These are phyloP conservation scores for Ochetophila trinervis DNA, from an alignment of 306 rosid genomes.

Conservation along the genomic window DNA sequence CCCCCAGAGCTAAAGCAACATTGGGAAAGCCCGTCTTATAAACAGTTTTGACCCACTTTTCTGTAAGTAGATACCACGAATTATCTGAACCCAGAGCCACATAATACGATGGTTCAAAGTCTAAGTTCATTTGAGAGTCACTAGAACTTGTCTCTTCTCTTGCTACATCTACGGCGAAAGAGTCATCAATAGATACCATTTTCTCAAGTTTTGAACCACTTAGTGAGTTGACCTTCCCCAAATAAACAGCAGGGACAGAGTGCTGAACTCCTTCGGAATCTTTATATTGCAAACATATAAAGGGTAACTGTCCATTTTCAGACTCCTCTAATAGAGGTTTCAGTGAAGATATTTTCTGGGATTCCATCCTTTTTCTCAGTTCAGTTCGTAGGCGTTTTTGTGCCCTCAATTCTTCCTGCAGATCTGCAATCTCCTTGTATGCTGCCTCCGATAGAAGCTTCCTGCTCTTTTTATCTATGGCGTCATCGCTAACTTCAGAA, in stretches of 20 bases:
- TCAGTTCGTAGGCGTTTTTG: constrained; percentile 67
- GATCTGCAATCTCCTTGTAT: constrained; percentile 74
- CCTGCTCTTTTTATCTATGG: constrained; percentile 76
- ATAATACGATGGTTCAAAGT: constrained; percentile 60
- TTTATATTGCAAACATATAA: constrained; percentile 79
- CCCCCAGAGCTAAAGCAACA: constrained; percentile 68
- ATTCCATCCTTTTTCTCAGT: constrained; percentile 67
- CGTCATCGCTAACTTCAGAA: constrained; percentile 71
- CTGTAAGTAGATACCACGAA: constrained; percentile 87
- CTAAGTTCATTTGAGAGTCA: constrained; percentile 34
- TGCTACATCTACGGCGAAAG: constrained; percentile 45
- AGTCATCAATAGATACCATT: constrained; percentile 44
- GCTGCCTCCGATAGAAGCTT: constrained; percentile 56
- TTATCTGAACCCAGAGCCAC: constrained; percentile 96
- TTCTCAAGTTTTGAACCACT: constrained; percentile 54
- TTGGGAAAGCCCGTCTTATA: constrained; percentile 83
- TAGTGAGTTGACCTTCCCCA: constrained; percentile 69
- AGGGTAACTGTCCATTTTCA: constrained; percentile 66
- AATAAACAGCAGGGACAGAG: constrained; percentile 71
- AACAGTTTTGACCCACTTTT: constrained; percentile 80
- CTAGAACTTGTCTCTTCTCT: constrained; percentile 28
- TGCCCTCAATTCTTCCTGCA: constrained; percentile 77
- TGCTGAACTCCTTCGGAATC: constrained; percentile 88
- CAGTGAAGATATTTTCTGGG: constrained; percentile 59
- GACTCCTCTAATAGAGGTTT: constrained; percentile 62